Base-by-base conservation (phyloP, 257 asterid genomes). In the Mentha longifolia region DNA sequence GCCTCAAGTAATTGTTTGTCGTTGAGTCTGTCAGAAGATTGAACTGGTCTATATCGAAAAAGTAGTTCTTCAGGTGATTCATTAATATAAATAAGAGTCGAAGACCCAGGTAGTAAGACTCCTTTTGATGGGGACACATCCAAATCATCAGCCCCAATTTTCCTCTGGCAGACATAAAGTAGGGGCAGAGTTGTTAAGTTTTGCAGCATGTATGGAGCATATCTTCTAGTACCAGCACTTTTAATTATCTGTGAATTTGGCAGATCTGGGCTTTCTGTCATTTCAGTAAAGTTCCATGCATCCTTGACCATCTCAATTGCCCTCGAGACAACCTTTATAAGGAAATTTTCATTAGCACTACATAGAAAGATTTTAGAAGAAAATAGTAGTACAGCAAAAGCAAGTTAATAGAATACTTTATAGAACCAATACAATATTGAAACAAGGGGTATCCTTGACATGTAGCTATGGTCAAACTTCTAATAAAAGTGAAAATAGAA, bases 121-220 rank as follows among this genome's bases (percentile, higher is more conserved):
- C 88, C 89, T 70, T 78, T 75, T 67, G 88, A 79, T n/a, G 85
- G 86, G 72, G 86, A 81, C 69, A 78, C 81, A 70, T 79, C 87
- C 78, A 83, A 70, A 71, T 83, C 86, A 86, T 82, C 83, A 63
- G 86, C 80, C 52, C 76, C 84, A 77, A 73, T 84, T 76, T 76
- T 80, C 80, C 76, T 79, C 74, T 79, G 79, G 79, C 88, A 88
- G 76, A 89, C 86, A 74, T 66, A 68, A 58, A 83, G 70, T 62
- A 94, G 81, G 74, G 99, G 99, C 78, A 91, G 75, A 5, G 96
- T 85, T 71, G 99, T 91, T 74, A 91, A 79, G 79, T 94, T 94
- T 62, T 94, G 97, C 68, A 94, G 83, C 81, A 91, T 72, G 81
- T 94, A 94, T 1, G 99, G 99, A 80, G 96, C 96, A 64, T 87